Evolutionary conservation across 148 eudicot genomes (phyloP).

Genomic region (Gaultheria prostrata): DNA sequence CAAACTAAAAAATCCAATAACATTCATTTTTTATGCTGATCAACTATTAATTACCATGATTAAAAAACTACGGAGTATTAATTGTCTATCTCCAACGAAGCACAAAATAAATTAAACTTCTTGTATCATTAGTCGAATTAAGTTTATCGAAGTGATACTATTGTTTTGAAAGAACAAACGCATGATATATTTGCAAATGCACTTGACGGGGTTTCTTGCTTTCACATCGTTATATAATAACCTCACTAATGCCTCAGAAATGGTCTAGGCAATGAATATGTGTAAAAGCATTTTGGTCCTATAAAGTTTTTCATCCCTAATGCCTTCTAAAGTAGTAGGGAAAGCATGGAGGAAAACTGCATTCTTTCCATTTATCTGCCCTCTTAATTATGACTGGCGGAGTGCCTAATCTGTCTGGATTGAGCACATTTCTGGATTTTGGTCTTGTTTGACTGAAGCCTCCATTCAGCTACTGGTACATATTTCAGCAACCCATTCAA

Average conservation of each 20-base stretch:
- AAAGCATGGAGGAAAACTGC: neutral
- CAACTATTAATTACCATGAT: neutral
- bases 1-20: neutral
- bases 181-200: neutral
- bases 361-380: neutral
- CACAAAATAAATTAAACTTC: neutral
- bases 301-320: neutral
- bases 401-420: neutral
- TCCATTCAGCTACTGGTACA: neutral
- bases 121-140: neutral
- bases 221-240: neutral
- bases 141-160: neutral
- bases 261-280: neutral
- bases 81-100: neutral
- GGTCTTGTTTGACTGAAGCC: neutral
- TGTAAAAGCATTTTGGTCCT: neutral
- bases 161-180: neutral
- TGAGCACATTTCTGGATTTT: neutral
- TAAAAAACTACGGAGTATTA: neutral
- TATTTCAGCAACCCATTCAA: neutral
- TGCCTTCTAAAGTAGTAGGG: constrained; percentile 5
- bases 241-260: neutral
- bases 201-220: neutral
- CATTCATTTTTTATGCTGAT: neutral
- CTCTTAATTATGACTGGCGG: neutral